These are phyloP conservation scores for Fusarium globosum DNA, from an alignment of 2,329 filamentous ascomycete genomes.

Conservation along the genomic window DNA sequence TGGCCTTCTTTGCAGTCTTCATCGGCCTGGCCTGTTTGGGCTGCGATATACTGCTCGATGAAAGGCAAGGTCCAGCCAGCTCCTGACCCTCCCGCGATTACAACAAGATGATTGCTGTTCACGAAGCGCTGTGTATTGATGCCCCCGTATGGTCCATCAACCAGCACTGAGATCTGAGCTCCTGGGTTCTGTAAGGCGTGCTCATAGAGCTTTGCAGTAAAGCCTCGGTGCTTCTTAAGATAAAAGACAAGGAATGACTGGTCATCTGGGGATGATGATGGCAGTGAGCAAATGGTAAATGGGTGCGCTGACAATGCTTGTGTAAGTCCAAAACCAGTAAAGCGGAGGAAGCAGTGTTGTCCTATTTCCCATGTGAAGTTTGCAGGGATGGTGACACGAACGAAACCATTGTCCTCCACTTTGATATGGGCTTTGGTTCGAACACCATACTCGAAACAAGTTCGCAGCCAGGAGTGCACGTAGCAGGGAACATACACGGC, in stretches of 20 bases:
- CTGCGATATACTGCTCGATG: neutral
- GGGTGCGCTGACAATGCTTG: neutral
- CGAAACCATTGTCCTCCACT: neutral
- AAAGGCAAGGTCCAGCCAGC: neutral
- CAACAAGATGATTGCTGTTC: neutral
- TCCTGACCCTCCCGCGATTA: neutral
- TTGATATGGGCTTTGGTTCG: neutral
- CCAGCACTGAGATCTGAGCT: neutral
- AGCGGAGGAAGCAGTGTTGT: neutral
- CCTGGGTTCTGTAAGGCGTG: neutral
- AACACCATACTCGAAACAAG: neutral
- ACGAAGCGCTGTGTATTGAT: neutral
- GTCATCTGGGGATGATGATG: accelerated
- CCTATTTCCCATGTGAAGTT: neutral
- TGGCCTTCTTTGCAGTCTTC: neutral
- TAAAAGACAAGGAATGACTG: neutral
- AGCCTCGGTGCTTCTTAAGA: neutral
- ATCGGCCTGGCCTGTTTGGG: accelerated
- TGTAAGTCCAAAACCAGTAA: neutral
- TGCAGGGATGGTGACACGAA: neutral
- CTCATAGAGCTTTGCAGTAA: neutral
- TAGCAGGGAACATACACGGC: neutral
- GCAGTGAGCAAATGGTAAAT: neutral
- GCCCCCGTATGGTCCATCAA: neutral
- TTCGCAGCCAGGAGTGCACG: neutral